Percentiles rank a stretch among this genome's conserved stretches.
Conservation (phyloP, 164 flowering plant species). For the Liquidambar formosana region DNA sequence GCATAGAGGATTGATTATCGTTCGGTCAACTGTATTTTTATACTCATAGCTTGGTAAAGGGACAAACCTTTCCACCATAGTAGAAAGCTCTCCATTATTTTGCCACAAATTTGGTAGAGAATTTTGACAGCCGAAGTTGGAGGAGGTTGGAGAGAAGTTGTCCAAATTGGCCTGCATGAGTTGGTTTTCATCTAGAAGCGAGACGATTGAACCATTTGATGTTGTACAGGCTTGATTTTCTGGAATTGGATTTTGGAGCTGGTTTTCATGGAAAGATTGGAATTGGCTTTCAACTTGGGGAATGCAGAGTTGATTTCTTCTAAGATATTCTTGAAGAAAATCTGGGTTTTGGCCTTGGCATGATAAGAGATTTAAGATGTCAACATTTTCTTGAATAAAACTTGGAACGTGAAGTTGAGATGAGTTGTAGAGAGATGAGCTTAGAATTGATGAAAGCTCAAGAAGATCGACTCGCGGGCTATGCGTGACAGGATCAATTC, state of each 20-base stretch:
- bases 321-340: not conserved
- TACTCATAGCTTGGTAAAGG: not conserved
- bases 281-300: not conserved
- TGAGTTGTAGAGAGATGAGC: conserved; percentile 25
- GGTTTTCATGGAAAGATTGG: not conserved
- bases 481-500: conserved; percentile 73
- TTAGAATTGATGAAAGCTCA: conserved; percentile 23
- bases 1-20: not conserved
- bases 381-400: too few species aligned
- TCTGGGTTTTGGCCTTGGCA: conserved; percentile 7
- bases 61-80: not conserved
- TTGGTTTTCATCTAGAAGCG: conserved; percentile 10
- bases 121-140: conserved; percentile 5
- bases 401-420: conserved; percentile 10
- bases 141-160: not conserved
- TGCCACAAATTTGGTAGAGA: conserved; percentile 3
- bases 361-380: conserved; percentile 15
- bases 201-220: not conserved
- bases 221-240: conserved; percentile 7
- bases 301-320: not conserved
- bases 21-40: not conserved
- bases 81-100: not conserved
- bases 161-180: conserved; percentile 10
- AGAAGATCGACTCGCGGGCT: conserved; percentile 38
- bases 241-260: too few species aligned